These are phyloP conservation scores for Auricularia cornea DNA, from an alignment of 768 basidiomycete species.

Conservation along the genomic window DNA sequence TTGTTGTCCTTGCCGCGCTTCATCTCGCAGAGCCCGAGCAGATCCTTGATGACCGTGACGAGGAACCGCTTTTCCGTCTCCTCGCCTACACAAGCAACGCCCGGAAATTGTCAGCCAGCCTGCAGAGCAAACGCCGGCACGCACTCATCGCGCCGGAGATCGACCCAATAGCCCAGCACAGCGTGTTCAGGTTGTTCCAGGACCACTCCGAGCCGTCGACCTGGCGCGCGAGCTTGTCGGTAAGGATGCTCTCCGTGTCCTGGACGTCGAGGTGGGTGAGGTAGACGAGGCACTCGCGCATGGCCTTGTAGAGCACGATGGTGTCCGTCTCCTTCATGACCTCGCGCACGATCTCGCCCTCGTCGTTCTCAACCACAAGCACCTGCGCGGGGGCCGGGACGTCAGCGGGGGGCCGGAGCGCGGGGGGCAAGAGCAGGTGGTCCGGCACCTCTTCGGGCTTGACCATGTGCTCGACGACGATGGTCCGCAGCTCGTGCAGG, in stretches of 20 bases:
- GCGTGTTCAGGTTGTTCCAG: conserved; percentile 42
- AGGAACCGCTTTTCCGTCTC: conserved; percentile 48
- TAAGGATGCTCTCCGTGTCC: conserved; percentile 43
- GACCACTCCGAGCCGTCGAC: conserved; percentile 42
- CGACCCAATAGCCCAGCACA: conserved; percentile 46
- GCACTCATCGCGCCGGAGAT: conserved; percentile 43
- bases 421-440: neutral
- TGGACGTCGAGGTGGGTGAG: conserved; percentile 41
- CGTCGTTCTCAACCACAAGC: conserved; percentile 43
- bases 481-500: conserved; percentile 36
- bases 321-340: conserved; percentile 44
- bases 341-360: conserved; percentile 45
- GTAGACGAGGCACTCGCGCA: conserved; percentile 42
- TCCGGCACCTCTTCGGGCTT: conserved; percentile 40
- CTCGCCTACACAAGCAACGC: conserved; percentile 24
- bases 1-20: conserved; percentile 50
- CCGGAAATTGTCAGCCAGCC: neutral
- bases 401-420: neutral
- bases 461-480: conserved; percentile 45
- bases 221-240: conserved; percentile 41
- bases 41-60: conserved; percentile 44
- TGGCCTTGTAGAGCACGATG: conserved; percentile 44
- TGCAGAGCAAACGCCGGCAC: conserved; percentile 7
- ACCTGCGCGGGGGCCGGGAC: conserved; percentile 21
- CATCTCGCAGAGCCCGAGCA: conserved; percentile 41